A percentile compares a stretch with the other conserved stretches of the same genome.
Evolutionary conservation across 2,329 filamentous ascomycete species (phyloP).

Genomic region (Botrytis deweyae): DNA sequence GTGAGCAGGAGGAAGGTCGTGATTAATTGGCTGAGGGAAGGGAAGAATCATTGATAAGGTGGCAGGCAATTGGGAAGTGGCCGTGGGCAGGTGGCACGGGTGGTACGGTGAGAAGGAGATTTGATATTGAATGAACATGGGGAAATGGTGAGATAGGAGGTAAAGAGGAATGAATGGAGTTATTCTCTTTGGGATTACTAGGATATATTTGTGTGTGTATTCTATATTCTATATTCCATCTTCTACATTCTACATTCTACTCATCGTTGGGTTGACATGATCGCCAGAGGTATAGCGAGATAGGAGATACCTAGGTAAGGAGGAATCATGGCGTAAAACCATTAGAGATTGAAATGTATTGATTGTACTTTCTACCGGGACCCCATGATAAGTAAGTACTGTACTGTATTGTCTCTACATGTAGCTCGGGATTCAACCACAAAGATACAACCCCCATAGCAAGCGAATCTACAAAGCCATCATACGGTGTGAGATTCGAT

Average conservation of each 20-base stretch:
- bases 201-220: background rate
- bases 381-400: too few species aligned
- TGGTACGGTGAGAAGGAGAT: background rate
- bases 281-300: background rate
- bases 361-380: background rate
- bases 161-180: background rate
- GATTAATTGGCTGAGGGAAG: background rate
- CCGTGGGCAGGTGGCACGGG: conserved; percentile 23
- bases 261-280: background rate
- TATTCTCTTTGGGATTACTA: background rate
- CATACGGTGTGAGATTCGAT: conserved; percentile 2
- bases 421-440: background rate
- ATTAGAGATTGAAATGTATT: background rate
- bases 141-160: background rate
- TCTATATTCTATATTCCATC: background rate
- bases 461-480: background rate
- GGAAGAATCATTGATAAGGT: background rate
- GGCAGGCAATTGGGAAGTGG: background rate
- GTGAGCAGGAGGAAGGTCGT: background rate
- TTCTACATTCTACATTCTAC: background rate
- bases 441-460: background rate
- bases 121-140: background rate
- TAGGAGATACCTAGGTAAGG: background rate
- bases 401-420: background rate
- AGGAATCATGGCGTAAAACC: background rate